Base-by-base conservation (phyloP, 2,329 filamentous ascomycete genomes). In the Diaporthe australafricana region DNA sequence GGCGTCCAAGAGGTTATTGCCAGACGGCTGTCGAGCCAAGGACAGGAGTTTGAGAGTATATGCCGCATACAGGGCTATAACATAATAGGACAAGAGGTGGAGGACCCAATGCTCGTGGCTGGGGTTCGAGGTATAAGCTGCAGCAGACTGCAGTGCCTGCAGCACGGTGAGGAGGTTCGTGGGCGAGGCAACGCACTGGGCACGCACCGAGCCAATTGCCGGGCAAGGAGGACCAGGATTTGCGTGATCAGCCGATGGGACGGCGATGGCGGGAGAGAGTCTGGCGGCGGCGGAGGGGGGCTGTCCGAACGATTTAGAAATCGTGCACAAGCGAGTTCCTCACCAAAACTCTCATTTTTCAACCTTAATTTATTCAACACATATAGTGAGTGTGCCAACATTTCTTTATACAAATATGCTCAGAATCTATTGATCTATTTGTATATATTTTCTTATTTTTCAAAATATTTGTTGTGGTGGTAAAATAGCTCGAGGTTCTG, bases 191-290 rank as follows among this genome's bases (percentile, higher is more conserved):
- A 35, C 20, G 60, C 60, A 63, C 60, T 48, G 42, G 42, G 42
- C 60, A 63, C 30, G 14, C 60, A 63, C 42, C 27, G 60, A 63
- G n/a, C 35, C 25, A 63, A 63, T 48, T 63, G 60, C 42, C 60
- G 60, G 60, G 30, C n/a, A 40, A 63, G 60, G 25, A 40, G 27
- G 35, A 42, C 60, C 48, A 35, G 60, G n/a, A 48, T 45, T 22
- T 35, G 5, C 60, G 7, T 63, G 42, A 48, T 35, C 57, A 63
- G 42, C 57, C 40, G 57, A 63, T 63, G 57, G 42, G 60, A 50
- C 30, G 30, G 60, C 60, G 45, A 65, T 38, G 60, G 60, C 60
- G 42, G 57, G 42, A 63, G 27, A 30, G 22, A 25, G 38, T 40
- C 38, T 38, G 56, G 22, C 12, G 22, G 57, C 12, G 38, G 56